Base-by-base conservation (phyloP, 352 stramenopile genomes). In the Globisporangium yorkense region DNA sequence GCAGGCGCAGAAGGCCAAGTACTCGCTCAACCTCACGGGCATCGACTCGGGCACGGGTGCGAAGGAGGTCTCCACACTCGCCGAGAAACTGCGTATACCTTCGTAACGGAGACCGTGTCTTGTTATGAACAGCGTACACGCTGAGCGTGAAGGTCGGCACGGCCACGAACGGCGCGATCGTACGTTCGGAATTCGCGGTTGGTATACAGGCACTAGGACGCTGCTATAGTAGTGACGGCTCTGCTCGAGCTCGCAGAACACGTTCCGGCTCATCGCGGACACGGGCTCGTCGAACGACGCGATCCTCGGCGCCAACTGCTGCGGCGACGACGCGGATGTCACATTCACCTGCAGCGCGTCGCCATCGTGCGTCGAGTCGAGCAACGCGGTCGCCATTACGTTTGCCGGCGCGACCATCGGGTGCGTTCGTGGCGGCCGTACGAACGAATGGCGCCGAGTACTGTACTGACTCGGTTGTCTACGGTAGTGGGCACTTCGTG, bases 221-320 rank as follows among this genome's bases (percentile, higher is more conserved):
- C 37, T 9, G 13, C 48, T 12, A 21, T 54, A 2, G 20, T 49
- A 2, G 6, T 51, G 21, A 10, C n/a, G 24, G 24, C 24, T 27
- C 24, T 27, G 24, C 24, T 27, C 29, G 45, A 1, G 27, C 27
- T 16, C 27, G 49, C 20, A 90, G 81, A 88, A 87, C n/a, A 72
- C 70, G 4, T 94, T 90, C 53, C 73, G 74, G 45, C 54, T 94
- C 15, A 88, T 94, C 43, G 76, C 80, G 48, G 84, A 94, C 67
- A 94, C 84, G 0, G 84, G 84, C 2, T 94, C 84, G n/a, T 89
- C 82, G 10, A 94, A 92, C 47, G 76, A 87, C 39, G 84, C 84
- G 1, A 71, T 92, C 33, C 70, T 92, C 5, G 77, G 81, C 18
- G 24, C 66, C 9, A 67, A 67, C 40, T 94, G 84, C 67, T 94